These are phyloP conservation scores for Fusarium illudens DNA, from an alignment of 2,329 filamentous ascomycete genomes.

Conservation along the genomic window DNA sequence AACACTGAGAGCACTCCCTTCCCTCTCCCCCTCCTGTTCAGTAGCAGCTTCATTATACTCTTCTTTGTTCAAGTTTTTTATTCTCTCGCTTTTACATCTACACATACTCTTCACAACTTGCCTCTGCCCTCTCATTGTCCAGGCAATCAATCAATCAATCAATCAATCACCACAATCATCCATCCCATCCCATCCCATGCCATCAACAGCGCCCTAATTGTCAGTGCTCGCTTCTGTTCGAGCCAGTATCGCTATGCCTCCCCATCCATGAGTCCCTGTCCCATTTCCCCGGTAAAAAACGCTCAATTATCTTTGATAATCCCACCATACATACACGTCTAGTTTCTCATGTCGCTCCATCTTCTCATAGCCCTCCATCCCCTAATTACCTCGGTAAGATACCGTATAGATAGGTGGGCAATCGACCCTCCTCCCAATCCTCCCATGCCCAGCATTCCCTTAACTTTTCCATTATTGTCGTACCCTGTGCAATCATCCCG, in stretches of 20 bases:
- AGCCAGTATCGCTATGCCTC: slow-evolving; percentile 24
- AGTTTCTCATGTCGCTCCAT: slow-evolving; percentile 12
- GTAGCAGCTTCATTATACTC: neutral
- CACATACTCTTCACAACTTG: slow-evolving; percentile 24
- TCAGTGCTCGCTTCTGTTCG: slow-evolving; percentile 20
- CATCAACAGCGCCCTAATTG: slow-evolving; percentile 2
- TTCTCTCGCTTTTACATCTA: slow-evolving; percentile 28
- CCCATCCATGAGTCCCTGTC: slow-evolving; percentile 9
- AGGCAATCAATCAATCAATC: neutral
- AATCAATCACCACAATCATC: no score
- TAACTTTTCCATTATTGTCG: neutral
- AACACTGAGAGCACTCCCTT: neutral
- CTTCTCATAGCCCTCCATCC: slow-evolving; percentile 8
- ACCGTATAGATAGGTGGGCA: slow-evolving; percentile 5
- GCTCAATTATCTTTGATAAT: slow-evolving; percentile 38
- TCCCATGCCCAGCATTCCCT: neutral
- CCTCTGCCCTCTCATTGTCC: neutral
- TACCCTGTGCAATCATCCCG: slow-evolving; percentile 42
- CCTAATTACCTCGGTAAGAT: slow-evolving; percentile 11
- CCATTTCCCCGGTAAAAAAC: slow-evolving; percentile 29
- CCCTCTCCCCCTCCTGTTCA: no score
- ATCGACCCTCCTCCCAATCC: neutral
- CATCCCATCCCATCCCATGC: no score
- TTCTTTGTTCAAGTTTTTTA: slow-evolving; percentile 18
- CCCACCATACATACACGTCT: slow-evolving; percentile 30